Evolutionary conservation across 2,329 filamentous ascomycete species (phyloP).

Genomic region (Colletotrichum liriopes): DNA sequence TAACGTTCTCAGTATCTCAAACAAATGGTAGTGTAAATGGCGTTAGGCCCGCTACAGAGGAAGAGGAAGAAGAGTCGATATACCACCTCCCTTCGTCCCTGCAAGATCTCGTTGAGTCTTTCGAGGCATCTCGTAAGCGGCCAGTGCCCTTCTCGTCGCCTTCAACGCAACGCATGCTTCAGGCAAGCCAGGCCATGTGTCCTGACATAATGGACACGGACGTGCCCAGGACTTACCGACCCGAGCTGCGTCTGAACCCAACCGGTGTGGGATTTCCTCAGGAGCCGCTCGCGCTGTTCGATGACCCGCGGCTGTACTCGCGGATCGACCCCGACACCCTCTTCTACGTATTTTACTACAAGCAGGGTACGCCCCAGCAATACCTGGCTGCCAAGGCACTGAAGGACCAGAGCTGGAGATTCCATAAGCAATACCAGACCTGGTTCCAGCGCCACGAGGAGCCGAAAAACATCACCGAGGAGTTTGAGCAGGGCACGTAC

Average conservation of each 20-base stretch:
- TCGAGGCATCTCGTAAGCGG: constrained; percentile 85
- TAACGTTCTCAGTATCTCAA: constrained; percentile 54
- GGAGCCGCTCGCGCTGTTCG: constrained; percentile 91
- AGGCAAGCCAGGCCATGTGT: constrained; percentile 79
- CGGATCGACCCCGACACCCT: constrained; percentile 95
- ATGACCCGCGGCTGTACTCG: constrained; percentile 89
- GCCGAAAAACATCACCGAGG: constrained; percentile 98
- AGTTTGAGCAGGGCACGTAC: constrained; percentile 99
- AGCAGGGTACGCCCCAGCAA: constrained; percentile 95
- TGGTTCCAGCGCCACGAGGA: constrained; percentile 99
- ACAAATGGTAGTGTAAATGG: constrained; percentile 70
- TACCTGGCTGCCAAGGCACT: constrained; percentile 96
- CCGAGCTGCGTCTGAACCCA: constrained; percentile 82
- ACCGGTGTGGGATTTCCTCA: constrained; percentile 90
- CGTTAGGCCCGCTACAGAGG: constrained; percentile 64
- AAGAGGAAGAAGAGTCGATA: constrained; percentile 84
- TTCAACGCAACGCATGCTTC: constrained; percentile 81
- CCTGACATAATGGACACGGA: constrained; percentile 87
- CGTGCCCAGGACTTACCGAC: constrained; percentile 86
- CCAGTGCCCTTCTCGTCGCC: constrained; percentile 74
- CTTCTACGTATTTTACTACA: constrained; percentile 99
- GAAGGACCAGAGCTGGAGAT: constrained; percentile 98
- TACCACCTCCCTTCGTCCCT: constrained; percentile 93
- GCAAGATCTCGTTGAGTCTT: constrained; percentile 92
- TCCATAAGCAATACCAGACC: constrained; percentile 99